A percentile compares a stretch with the other conserved stretches of the same genome.
phyloP scores from a whole-genome alignment of 805 yeast species.

The Pichia membranifaciens region DNA sequence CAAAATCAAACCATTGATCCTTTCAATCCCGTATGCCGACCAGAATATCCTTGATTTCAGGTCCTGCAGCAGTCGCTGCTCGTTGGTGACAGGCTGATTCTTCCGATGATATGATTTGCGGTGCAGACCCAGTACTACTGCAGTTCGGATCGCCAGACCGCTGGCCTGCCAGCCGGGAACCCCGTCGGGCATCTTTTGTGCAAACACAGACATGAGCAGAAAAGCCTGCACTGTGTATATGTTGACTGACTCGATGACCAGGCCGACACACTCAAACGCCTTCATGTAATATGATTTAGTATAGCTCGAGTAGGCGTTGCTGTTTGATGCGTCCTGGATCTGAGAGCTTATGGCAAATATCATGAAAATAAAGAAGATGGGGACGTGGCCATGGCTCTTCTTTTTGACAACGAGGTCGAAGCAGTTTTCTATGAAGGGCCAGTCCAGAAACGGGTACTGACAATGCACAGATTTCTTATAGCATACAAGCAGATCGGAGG shows the following conservation, averaged over 20 bases:
- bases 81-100: conserved; percentile 2
- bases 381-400: conserved; percentile 15
- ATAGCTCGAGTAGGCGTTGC: conserved; percentile 11
- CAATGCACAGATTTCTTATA: conserved; percentile 30
- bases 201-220: conserved; percentile 27
- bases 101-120: conserved; percentile 21
- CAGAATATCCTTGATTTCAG: conserved; percentile 30
- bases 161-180: conserved; percentile 30
- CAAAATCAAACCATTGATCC: conserved; percentile 30
- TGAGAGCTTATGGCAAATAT: conserved; percentile 30
- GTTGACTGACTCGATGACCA: conserved; percentile 22
- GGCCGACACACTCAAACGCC: conserved; percentile 26
- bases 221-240: conserved; percentile 31
- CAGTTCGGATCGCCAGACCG: conserved; percentile 29
- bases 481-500: conserved; percentile 17
- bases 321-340: conserved; percentile 13
- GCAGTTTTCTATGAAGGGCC: conserved; percentile 22
- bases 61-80: conserved; percentile 15
- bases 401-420: conserved; percentile 20
- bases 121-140: conserved; percentile 30
- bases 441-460: conserved; percentile 33
- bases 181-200: conserved; percentile 33
- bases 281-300: conserved; percentile 28
- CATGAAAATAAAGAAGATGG: conserved; percentile 29
- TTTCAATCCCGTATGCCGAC: conserved; percentile 33